Percentiles rank a stretch among this genome's conserved stretches.
These are phyloP conservation scores for Pogostemon cablin DNA, from an alignment of 257 asterid genomes.

Conservation along the genomic window DNA sequence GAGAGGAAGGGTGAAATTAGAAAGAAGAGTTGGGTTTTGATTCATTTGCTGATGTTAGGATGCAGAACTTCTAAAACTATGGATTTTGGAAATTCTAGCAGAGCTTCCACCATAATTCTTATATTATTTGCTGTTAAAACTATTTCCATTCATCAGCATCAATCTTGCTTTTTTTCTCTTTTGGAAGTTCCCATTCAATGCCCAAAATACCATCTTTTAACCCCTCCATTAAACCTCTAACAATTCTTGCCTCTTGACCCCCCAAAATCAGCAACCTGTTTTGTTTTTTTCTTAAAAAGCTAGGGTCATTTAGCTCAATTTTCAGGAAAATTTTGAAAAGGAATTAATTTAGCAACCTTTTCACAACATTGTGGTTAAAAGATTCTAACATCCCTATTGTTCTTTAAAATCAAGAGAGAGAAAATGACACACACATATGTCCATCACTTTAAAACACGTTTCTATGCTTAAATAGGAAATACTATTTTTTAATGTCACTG, in stretches of 20 bases:
- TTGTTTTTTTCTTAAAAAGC: conserved; percentile 43
- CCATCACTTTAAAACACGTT: too few species aligned
- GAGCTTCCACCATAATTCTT: conserved; percentile 50
- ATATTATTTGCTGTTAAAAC: conserved; percentile 39
- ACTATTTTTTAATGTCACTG: too few species aligned
- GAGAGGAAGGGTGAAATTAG: neutral
- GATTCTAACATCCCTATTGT: conserved; percentile 51
- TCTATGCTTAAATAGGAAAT: too few species aligned
- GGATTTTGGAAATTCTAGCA: conserved; percentile 34
- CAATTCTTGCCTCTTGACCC: conserved; percentile 36
- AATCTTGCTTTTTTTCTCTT: conserved; percentile 51
- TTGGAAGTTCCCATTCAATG: conserved; percentile 47
- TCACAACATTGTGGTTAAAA: conserved; percentile 10
- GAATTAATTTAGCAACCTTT: conserved; percentile 26
- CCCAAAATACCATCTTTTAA: conserved; percentile 45
- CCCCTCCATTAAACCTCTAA: conserved; percentile 37
- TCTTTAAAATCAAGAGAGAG: conserved; percentile 52
- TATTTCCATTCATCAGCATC: conserved; percentile 43
- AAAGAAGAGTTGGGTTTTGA: conserved; percentile 31
- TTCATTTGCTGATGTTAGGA: conserved; percentile 29
- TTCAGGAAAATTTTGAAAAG: conserved; percentile 29
- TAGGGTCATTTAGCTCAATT: conserved; percentile 31
- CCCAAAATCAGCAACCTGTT: conserved; percentile 38
- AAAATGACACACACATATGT: too few species aligned
- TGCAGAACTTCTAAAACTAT: conserved; percentile 33